These are phyloP conservation scores for Pseudogymnoascus pannorum DNA, from an alignment of 2,329 filamentous ascomycete species.

Conservation along the genomic window DNA sequence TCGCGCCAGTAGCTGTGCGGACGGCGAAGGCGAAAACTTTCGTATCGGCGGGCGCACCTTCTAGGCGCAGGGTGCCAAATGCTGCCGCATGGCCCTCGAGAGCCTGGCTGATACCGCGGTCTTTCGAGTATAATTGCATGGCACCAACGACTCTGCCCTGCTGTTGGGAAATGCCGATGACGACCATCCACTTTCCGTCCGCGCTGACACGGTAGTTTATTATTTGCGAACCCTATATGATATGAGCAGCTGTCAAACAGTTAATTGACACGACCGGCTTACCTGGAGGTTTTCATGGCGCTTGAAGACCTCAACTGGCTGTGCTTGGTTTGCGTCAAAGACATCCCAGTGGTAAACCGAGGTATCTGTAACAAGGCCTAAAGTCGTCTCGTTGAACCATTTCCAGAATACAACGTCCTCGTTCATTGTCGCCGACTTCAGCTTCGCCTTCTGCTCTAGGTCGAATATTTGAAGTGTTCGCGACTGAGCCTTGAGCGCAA, in stretches of 20 bases:
- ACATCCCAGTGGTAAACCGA: constrained; percentile 98
- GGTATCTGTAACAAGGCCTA: constrained; percentile 85
- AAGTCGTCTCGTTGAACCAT: constrained; percentile 85
- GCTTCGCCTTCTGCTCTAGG: constrained; percentile 82
- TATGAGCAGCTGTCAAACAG: constrained; percentile 15
- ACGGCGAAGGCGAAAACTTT: constrained; percentile 97
- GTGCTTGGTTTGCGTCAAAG: constrained; percentile 71
- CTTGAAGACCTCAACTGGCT: constrained; percentile 87
- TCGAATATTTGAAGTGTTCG: constrained; percentile 98
- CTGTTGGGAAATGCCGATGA: constrained; percentile 91
- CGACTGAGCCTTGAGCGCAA: constrained; percentile 89
- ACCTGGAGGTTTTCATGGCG: constrained; percentile 84
- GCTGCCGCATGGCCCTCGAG: constrained; percentile 96
- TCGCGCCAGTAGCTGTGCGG: constrained; percentile 79
- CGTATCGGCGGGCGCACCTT: constrained; percentile 82
- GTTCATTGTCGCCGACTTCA: constrained; percentile 93
- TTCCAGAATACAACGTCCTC: constrained; percentile 99
- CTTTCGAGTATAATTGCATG: constrained; percentile 95
- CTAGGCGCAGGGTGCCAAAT: constrained; percentile 82
- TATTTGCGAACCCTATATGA: constrained; percentile 82
- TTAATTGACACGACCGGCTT: constrained; percentile 32
- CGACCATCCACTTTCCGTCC: constrained; percentile 97
- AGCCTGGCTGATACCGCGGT: constrained; percentile 92
- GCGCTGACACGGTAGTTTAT: constrained; percentile 98
- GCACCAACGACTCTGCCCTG: constrained; percentile 89